Evolutionary conservation across 2,329 filamentous ascomycete species (phyloP).

Genomic region (Zymoseptoria tritici): DNA sequence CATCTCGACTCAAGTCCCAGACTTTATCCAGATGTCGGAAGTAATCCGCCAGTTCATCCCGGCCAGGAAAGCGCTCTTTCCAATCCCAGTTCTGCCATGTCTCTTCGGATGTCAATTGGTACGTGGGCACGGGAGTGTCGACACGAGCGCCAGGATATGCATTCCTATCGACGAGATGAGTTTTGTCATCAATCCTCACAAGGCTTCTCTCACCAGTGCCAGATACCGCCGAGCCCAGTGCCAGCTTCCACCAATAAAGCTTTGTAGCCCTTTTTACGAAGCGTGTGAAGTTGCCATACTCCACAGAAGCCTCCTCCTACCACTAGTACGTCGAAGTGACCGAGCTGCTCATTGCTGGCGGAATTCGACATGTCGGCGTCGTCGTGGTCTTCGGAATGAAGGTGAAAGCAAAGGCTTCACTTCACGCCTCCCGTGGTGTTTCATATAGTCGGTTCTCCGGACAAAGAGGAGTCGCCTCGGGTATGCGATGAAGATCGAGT

Average conservation of each 20-base stretch:
- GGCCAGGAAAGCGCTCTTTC: slow-evolving; percentile 9
- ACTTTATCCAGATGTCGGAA: slow-evolving; percentile 54
- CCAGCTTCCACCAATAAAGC: slow-evolving; percentile 3
- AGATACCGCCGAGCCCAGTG: slow-evolving; percentile 1
- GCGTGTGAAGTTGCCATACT: slow-evolving; percentile 1
- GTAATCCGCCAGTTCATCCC: slow-evolving; percentile 42
- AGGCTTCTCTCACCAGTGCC: slow-evolving; percentile 2
- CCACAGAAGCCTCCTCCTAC: slow-evolving; percentile 6
- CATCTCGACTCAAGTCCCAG: slow-evolving; percentile 49
- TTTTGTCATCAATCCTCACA: neutral
- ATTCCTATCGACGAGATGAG: neutral
- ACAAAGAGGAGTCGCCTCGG: neutral
- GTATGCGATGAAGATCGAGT: neutral
- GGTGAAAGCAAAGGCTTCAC: too few relatives aligned
- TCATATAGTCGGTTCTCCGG: neutral
- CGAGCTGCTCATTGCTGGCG: neutral
- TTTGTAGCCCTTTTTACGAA: slow-evolving; percentile 2
- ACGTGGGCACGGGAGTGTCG: slow-evolving; percentile 30
- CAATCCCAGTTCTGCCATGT: slow-evolving; percentile 50
- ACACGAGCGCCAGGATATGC: slow-evolving; percentile 11
- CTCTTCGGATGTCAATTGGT: slow-evolving; percentile 38
- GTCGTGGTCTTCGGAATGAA: too few relatives aligned
- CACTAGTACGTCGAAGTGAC: slow-evolving; percentile 3
- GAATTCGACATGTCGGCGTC: neutral
- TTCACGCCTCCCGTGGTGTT: too few relatives aligned